Conservation (phyloP, 1,284 basidiomycete genomes). For the Ustilago tritici region DNA sequence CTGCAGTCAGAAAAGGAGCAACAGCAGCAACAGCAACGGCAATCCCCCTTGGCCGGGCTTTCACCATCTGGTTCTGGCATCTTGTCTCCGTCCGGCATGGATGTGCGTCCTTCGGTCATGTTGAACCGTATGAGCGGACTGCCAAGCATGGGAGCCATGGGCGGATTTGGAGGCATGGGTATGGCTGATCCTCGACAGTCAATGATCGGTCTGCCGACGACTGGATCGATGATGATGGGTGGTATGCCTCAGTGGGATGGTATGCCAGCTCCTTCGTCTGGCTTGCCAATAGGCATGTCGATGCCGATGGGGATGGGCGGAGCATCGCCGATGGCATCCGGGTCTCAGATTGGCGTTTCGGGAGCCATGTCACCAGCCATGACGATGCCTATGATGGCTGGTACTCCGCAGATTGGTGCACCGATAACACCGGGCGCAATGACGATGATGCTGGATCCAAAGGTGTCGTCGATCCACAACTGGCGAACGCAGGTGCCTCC, state of each 20-base stretch:
- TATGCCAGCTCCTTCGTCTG: slow-evolving; percentile 29
- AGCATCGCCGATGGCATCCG: slow-evolving; percentile 14
- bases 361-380: slow-evolving; percentile 31
- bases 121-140: slow-evolving; percentile 34
- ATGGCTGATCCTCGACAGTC: slow-evolving; percentile 34
- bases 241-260: slow-evolving; percentile 38
- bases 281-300: slow-evolving; percentile 33
- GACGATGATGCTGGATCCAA: slow-evolving; percentile 53
- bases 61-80: slow-evolving; percentile 16
- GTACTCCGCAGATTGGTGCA: slow-evolving; percentile 17
- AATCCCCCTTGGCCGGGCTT: slow-evolving; percentile 16
- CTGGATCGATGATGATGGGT: slow-evolving; percentile 32
- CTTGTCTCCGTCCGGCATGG: slow-evolving; percentile 29
- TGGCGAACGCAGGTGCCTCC: slow-evolving; percentile 54
- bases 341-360: slow-evolving; percentile 32
- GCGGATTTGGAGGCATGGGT: slow-evolving; percentile 18
- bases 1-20: slow-evolving; percentile 59
- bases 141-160: slow-evolving; percentile 19
- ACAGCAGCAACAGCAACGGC: slow-evolving; percentile 37
- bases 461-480: slow-evolving; percentile 50
- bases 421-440: slow-evolving; percentile 30
- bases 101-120: slow-evolving; percentile 31
- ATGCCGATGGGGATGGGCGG: slow-evolving; percentile 35
- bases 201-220: slow-evolving; percentile 30
- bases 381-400: slow-evolving; percentile 37